Percentiles rank a stretch among this genome's conserved stretches.
Conservation (phyloP, 805 yeast genomes). For the Candida ficus region DNA sequence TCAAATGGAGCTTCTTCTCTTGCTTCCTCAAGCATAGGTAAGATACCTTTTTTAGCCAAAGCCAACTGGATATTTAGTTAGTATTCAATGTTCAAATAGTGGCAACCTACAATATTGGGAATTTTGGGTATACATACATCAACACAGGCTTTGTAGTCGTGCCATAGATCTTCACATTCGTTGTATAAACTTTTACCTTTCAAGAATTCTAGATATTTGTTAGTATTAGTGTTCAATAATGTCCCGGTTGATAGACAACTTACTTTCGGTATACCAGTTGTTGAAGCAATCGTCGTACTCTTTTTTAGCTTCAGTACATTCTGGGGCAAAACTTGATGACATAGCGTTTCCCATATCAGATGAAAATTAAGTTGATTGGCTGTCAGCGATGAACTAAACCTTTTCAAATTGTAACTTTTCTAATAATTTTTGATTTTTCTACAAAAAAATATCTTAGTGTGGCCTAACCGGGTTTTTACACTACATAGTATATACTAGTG, state of each 20-base stretch:
- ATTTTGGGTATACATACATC: conserved; percentile 39
- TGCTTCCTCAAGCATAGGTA: conserved; percentile 82
- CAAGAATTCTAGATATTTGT: conserved; percentile 42
- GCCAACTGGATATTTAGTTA: conserved; percentile 32
- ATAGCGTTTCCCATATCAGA: conserved; percentile 58
- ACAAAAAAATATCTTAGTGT: background rate
- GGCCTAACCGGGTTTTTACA: too few species aligned
- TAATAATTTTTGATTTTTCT: background rate
- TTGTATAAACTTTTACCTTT: conserved; percentile 54
- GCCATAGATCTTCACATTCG: conserved; percentile 91
- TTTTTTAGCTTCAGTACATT: conserved; percentile 82
- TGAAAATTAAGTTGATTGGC: too few species aligned
- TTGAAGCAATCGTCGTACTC: conserved; percentile 92
- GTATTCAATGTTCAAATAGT: background rate
- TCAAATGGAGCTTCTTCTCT: conserved; percentile 87
- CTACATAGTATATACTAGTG: too few species aligned
- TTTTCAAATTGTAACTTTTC: background rate
- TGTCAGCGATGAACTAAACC: background rate
- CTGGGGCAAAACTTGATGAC: conserved; percentile 94
- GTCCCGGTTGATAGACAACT: conserved; percentile 24
- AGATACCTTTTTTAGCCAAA: conserved; percentile 67
- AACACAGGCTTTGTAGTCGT: conserved; percentile 82
- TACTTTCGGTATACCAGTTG: conserved; percentile 87
- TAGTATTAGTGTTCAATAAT: conserved; percentile 1
- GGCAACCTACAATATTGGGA: background rate